These are phyloP conservation scores for Capniomyces stellatus DNA, from an alignment of 371 early-diverging fungal species.

Conservation along the genomic window DNA sequence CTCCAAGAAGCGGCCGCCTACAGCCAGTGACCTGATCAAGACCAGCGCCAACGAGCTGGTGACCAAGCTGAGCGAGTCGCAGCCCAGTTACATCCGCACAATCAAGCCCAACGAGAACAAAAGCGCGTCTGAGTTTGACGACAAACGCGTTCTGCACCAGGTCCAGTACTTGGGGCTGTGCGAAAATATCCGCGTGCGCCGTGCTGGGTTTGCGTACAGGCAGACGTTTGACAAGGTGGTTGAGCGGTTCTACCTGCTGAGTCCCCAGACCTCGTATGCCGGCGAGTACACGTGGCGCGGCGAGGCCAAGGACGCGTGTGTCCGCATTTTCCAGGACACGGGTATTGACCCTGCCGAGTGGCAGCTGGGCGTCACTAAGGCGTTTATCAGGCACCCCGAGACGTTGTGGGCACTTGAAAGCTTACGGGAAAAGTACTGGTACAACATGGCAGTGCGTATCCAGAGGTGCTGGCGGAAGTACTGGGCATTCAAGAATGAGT, in stretches of 20 bases:
- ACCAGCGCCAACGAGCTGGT: conserved; percentile 53
- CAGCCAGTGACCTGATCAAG: conserved; percentile 73
- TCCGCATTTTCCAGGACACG: conserved; percentile 67
- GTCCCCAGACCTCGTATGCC: conserved; percentile 62
- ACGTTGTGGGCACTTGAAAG: conserved; percentile 86
- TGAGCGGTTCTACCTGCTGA: conserved; percentile 60
- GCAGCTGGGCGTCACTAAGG: conserved; percentile 87
- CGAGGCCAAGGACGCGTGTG: conserved; percentile 38
- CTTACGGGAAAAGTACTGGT: conserved; percentile 87
- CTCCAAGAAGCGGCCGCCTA: conserved; percentile 74
- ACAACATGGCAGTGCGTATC: conserved; percentile 86
- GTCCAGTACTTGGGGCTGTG: conserved; percentile 87
- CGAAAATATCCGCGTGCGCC: conserved; percentile 94
- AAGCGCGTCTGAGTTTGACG: conserved; percentile 74
- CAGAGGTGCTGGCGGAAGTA: conserved; percentile 80
- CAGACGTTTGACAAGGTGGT: conserved; percentile 81
- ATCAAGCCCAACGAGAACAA: conserved; percentile 97
- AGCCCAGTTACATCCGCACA: conserved; percentile 96
- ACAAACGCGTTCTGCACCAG: conserved; percentile 84
- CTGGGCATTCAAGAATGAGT: conserved; percentile 48
- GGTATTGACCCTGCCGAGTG: conserved; percentile 76
- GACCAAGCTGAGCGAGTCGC: conserved; percentile 79
- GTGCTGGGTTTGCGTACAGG: conserved; percentile 91
- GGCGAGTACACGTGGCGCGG: conserved; percentile 79
- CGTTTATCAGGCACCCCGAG: conserved; percentile 90